Evolutionary conservation across 2,329 filamentous ascomycete species (phyloP), one percentile per base, ranked within the genome.

Genomic region (Aspergillus pseudonomiae): DNA sequence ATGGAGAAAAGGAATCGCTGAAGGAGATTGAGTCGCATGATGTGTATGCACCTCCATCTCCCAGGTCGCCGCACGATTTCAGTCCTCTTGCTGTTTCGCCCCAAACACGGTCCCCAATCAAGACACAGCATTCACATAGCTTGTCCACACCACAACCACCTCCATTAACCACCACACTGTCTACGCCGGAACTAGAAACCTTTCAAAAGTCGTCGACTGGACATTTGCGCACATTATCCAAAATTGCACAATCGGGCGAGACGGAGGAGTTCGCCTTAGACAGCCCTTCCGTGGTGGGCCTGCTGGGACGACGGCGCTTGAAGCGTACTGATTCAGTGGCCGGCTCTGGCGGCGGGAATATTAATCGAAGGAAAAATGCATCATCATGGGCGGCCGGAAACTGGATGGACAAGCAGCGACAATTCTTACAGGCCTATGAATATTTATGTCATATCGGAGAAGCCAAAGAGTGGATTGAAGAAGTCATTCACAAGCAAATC

Each of bases 341-440:
- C 61, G 81, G 74, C 59, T 86, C 86, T 66, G 88, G 85, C 62
- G 67, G 68, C 6, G 60, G 68, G 45, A 62, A 64, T 68, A 80
- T 80, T 41, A 80, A 79, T 30, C 78, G 82, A 79, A 83, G 50
- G 80, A 84, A 66, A 82, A 82, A 81, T 61, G 83, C 79, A 30
- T 92, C 90, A 68, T 86, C 88, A 56, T 95, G 93, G 90, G 88
- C 92, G 67, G 89, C 89, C 24, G 88, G 91, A 57, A 96, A 94
- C 75, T 99, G 95, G 95, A 99, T 99, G 94, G 95, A 99, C 77
- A 95, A 96, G 75, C 94, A 99, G 76, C 88, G 95, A 30, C 94
- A 98, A 76, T 98, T 97, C 73, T 81, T 99, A 59, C 92, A 96
- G 78, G 95, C 95, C 7, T 99, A 99, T 75, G 95, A 99, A 77